Base-by-base conservation (phyloP, 129 eudicot genomes). In the Centaurea solstitialis region DNA sequence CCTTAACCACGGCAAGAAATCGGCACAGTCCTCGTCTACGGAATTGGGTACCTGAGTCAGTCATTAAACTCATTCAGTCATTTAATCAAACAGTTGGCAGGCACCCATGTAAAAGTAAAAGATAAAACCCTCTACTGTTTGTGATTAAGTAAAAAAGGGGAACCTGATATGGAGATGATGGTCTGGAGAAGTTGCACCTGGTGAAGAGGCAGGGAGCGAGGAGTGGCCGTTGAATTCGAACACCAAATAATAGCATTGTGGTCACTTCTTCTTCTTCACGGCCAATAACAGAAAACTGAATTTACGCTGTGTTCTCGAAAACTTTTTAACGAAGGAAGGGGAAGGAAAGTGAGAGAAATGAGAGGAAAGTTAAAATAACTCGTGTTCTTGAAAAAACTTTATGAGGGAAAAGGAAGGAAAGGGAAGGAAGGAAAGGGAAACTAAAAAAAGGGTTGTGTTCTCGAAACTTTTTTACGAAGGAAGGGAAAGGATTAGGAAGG, bases 1-100 rank as follows among this genome's bases (percentile, higher is more conserved):
- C 79, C 86, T 86, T 53, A 93, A 81, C 98, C 98, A 93, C 39
- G 89, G 87, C 76, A 93, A 86, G 84, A 91, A 89, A 75, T 87
- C 86, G 28, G 20, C 77, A 38, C 84, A 84, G 21, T 83, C 88
- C 22, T 81, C 86, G 18, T 85, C 92, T 67, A 71, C 50, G 68
- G 20, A 76, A 20, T 39, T 53, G 15, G 73, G 80, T 38, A 53
- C 85, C 87, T 70, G 74, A 83, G 40, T n/a, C 24, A 22, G 24
- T 33, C 20, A 61, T 33, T 33, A 4, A 33, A 61, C 40, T 85
- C 69, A 53, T 64, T 72, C 40, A 62, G 83, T 86, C 24, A 76
- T 75, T 80, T 80, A 1, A 75, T 80, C 87, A 74, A 86, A 74
- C 81, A 78, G 81, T 24, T 82, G 81, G 81, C 9, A 33, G 81